phyloP scores from a whole-genome alignment of 805 yeast genomes.

The Jamesozyma spencerorum region DNA sequence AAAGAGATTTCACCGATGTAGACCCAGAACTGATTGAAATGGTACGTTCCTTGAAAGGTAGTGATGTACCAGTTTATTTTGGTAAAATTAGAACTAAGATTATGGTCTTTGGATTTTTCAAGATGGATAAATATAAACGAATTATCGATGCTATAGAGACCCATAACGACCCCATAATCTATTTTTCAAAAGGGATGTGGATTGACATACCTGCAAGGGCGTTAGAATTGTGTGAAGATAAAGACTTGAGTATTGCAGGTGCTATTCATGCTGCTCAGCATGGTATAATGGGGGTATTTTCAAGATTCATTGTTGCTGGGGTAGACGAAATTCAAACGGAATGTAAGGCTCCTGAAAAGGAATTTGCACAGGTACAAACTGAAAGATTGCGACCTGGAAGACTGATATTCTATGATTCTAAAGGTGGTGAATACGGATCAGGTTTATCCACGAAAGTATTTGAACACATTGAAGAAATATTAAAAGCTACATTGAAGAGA shows the following conservation, averaged over 20 bases:
- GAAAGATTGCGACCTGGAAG: constrained; percentile 77
- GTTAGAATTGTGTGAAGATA: constrained; percentile 45
- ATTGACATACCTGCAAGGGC: constrained; percentile 70
- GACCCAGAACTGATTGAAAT: constrained; percentile 72
- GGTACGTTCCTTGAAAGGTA: constrained; percentile 43
- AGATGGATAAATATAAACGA: constrained; percentile 62
- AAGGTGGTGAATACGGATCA: constrained; percentile 71
- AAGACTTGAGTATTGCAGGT: constrained; percentile 65
- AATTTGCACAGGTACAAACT: constrained; percentile 70
- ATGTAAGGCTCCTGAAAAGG: constrained; percentile 96
- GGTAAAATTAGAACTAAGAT: constrained; percentile 69
- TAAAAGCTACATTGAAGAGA: constrained; percentile 49
- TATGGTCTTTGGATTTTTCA: constrained; percentile 87
- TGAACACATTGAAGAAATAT: constrained; percentile 60
- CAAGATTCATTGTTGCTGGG: constrained; percentile 62
- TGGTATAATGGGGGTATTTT: constrained; percentile 70
- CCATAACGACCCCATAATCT: constrained; percentile 69
- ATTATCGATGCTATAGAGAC: constrained; percentile 94
- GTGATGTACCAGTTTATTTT: constrained; percentile 56
- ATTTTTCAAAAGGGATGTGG: constrained; percentile 80
- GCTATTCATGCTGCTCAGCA: constrained; percentile 97
- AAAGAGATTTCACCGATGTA: constrained; percentile 86
- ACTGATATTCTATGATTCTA: constrained; percentile 71
- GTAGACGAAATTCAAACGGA: constrained; percentile 79
- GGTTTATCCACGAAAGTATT: constrained; percentile 77